A percentile compares a stretch with the other conserved stretches of the same genome.
phyloP scores from a whole-genome alignment of 305 asterid genomes.

The Plantago rigida region DNA sequence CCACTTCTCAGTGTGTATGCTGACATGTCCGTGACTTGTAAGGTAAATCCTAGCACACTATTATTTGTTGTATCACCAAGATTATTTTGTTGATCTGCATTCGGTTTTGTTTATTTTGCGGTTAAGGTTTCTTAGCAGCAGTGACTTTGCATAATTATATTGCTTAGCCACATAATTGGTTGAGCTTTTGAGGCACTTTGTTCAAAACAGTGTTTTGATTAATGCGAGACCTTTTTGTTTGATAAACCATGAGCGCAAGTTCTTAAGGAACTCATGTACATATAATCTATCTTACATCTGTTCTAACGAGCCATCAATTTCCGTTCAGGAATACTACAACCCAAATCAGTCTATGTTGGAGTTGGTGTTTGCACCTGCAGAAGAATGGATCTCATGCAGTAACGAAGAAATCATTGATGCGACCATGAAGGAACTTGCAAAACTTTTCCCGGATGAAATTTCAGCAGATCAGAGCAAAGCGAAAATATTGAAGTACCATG shows the following conservation, averaged over 20 bases:
- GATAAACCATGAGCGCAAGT: no score
- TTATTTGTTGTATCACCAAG: not conserved
- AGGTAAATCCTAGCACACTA: slow-evolving; percentile 41
- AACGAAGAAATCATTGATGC: slow-evolving; percentile 84
- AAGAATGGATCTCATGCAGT: slow-evolving; percentile 86
- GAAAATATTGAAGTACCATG: slow-evolving; percentile 77
- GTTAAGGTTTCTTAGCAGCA: not conserved
- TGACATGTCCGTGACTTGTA: slow-evolving; percentile 97
- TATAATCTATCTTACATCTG: no score
- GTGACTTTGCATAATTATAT: not conserved
- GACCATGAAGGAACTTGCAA: slow-evolving; percentile 90
- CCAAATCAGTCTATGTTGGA: slow-evolving; percentile 93
- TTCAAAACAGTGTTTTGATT: not conserved
- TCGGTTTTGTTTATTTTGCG: not conserved
- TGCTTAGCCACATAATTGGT: not conserved
- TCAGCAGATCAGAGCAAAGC: slow-evolving; percentile 97
- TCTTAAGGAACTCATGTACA: no score
- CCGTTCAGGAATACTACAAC: slow-evolving; percentile 67
- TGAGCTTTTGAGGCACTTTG: slow-evolving; percentile 1
- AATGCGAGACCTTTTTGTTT: no score
- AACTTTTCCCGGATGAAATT: slow-evolving; percentile 87
- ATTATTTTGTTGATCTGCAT: not conserved
- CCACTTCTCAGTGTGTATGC: slow-evolving; percentile 96
- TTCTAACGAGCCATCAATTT: not conserved
- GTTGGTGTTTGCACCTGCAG: slow-evolving; percentile 96